A percentile compares a stretch with the other conserved stretches of the same genome.
These are phyloP conservation scores for Tothia fuscella DNA, from an alignment of 2,329 filamentous ascomycete genomes.

Conservation along the genomic window DNA sequence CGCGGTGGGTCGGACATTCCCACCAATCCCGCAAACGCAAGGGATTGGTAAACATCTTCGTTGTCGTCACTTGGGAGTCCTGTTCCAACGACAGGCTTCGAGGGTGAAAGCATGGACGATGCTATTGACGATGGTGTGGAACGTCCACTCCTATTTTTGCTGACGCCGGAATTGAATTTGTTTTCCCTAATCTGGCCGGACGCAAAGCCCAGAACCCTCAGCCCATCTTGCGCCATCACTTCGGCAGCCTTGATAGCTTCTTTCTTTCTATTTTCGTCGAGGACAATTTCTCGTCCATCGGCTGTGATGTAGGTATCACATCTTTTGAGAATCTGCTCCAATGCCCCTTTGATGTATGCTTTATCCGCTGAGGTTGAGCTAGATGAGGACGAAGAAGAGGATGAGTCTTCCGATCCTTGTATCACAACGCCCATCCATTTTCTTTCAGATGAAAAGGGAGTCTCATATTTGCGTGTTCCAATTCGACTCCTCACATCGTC, in stretches of 20 bases:
- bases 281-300: slow-evolving; percentile 73
- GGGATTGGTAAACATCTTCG: slow-evolving; percentile 67
- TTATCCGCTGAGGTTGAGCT: too few species aligned
- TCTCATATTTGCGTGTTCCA: slow-evolving; percentile 71
- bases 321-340: slow-evolving; percentile 73
- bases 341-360: slow-evolving; percentile 89
- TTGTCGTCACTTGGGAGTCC: slow-evolving; percentile 29
- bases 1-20: slow-evolving; percentile 96
- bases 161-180: slow-evolving; percentile 1
- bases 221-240: slow-evolving; percentile 74
- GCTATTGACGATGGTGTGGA: slow-evolving; percentile 21
- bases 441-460: slow-evolving; percentile 89
- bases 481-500: slow-evolving; percentile 82
- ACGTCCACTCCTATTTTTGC: slow-evolving; percentile 15
- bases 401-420: slow-evolving; percentile 24
- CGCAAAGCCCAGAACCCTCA: slow-evolving; percentile 86
- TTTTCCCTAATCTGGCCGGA: slow-evolving; percentile 52
- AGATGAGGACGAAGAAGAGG: too few species aligned
- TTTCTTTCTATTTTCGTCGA: slow-evolving; percentile 64
- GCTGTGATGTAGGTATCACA: slow-evolving; percentile 85
- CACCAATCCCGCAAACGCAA: slow-evolving; percentile 83
- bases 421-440: slow-evolving; percentile 99
- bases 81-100: slow-evolving; percentile 21
- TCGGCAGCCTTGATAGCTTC: slow-evolving; percentile 72
- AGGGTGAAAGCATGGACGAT: slow-evolving; percentile 13